Conservation (phyloP, 1,284 basidiomycete species). For the Vanrija pseudolonga region DNA sequence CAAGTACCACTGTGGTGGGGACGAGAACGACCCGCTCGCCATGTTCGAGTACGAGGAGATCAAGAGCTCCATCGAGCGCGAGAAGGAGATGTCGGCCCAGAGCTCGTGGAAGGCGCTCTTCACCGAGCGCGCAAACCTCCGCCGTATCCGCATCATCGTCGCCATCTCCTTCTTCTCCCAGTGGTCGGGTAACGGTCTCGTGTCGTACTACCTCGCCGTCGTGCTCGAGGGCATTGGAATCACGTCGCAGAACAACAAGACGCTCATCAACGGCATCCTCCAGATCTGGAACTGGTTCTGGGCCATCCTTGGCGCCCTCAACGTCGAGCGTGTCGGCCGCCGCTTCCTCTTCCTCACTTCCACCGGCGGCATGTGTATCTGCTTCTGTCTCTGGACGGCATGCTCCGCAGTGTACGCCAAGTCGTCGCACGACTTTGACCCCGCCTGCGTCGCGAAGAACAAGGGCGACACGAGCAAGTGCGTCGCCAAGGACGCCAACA, state of each 20-base stretch:
- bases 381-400: slow-evolving; percentile 62
- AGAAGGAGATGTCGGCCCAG: slow-evolving; percentile 15
- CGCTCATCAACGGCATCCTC: slow-evolving; percentile 58
- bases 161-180: slow-evolving; percentile 39
- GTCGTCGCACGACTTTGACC: slow-evolving; percentile 22
- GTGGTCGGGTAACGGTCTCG: slow-evolving; percentile 31
- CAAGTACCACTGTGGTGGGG: slow-evolving; percentile 30
- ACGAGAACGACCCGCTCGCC: slow-evolving; percentile 10
- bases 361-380: slow-evolving; percentile 51
- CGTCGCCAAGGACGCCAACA: slow-evolving; percentile 12
- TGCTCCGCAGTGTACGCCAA: slow-evolving; percentile 59
- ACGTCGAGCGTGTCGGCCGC: slow-evolving; percentile 41
- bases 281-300: slow-evolving; percentile 19
- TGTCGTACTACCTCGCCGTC: slow-evolving; percentile 61
- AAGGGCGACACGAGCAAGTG: slow-evolving; percentile 52
- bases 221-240: slow-evolving; percentile 70
- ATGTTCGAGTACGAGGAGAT: slow-evolving; percentile 41
- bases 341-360: slow-evolving; percentile 23
- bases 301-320: slow-evolving; percentile 26
- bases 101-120: slow-evolving; percentile 52
- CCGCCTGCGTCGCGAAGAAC: slow-evolving; percentile 4
- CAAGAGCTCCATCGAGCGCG: slow-evolving; percentile 34
- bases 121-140: slow-evolving; percentile 17
- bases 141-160: slow-evolving; percentile 34
- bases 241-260: slow-evolving; percentile 57